These are phyloP conservation scores for Pseudogymnoascus sp. DNA, from an alignment of 2,329 filamentous ascomycete genomes.

Conservation along the genomic window DNA sequence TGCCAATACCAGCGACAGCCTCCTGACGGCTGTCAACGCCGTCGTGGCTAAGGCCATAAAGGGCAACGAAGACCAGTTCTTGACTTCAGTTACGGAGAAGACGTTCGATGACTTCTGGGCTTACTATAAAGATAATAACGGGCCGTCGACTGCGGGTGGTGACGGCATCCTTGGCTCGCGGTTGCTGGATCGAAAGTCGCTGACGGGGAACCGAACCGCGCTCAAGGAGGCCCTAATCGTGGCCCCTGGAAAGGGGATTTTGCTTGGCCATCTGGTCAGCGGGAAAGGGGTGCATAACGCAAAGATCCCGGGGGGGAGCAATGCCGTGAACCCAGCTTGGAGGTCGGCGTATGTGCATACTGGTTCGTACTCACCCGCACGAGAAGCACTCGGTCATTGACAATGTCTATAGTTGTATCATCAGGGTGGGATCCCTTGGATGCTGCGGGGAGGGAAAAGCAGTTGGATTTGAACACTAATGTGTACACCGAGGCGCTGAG, in stretches of 20 bases:
- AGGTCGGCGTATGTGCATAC: constrained; percentile 37
- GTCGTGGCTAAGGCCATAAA: constrained; percentile 33
- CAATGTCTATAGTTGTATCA: constrained; percentile 11
- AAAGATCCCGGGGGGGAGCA: constrained; percentile 37
- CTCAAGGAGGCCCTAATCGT: constrained; percentile 33
- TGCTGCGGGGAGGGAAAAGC: constrained; percentile 4
- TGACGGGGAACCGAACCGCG: constrained; percentile 31
- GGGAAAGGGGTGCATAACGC: constrained; percentile 40
- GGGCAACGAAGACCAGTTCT: constrained; percentile 24
- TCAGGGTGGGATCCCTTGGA: constrained; percentile 17
- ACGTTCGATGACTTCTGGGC: constrained; percentile 20
- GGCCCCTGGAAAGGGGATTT: constrained; percentile 27
- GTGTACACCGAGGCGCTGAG: constrained; percentile 17
- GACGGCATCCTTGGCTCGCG: constrained; percentile 37
- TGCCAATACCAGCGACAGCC: constrained; percentile 27
- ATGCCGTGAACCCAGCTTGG: constrained; percentile 46
- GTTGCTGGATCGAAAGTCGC: constrained; percentile 33
- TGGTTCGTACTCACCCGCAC: constrained; percentile 27
- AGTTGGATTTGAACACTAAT: constrained; percentile 15
- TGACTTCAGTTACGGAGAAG: constrained; percentile 6
- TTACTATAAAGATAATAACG: constrained; percentile 24
- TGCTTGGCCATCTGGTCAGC: constrained; percentile 34
- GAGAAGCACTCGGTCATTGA: background rate
- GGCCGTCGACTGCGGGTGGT: constrained; percentile 35
- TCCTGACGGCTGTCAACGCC: constrained; percentile 27